Conservation (phyloP, 2,329 filamentous ascomycete species). For the Exophiala lecanii-corni region DNA sequence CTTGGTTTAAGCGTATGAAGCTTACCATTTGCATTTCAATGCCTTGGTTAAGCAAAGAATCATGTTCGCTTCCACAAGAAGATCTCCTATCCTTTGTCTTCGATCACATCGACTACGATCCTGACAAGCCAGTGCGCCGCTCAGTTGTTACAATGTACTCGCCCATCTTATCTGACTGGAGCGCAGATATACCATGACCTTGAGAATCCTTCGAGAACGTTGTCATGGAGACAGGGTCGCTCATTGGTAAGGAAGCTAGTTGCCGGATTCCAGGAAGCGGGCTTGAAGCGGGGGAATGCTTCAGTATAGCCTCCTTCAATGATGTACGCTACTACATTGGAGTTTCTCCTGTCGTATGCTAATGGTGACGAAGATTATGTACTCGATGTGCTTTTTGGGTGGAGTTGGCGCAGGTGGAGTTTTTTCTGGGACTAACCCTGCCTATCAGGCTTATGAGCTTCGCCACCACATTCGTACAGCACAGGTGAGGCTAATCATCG, state of each 20-base stretch:
- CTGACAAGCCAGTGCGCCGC: not conserved
- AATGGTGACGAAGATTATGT: conserved; percentile 27
- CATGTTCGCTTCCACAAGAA: not conserved
- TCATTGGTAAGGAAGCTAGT: conserved; percentile 44
- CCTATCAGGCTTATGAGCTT: conserved; percentile 45
- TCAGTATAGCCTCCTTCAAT: conserved; percentile 55
- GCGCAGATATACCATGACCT: conserved; percentile 41
- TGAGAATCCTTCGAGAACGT: conserved; percentile 37
- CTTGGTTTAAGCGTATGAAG: too few relatives aligned
- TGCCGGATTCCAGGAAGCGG: conserved; percentile 40
- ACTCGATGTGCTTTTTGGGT: conserved; percentile 34
- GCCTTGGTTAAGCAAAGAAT: conserved; percentile 5
- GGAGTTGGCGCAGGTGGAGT: conserved; percentile 45
- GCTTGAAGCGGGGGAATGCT: conserved; percentile 44
- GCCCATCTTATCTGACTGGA: too few relatives aligned
- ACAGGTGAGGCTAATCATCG: conserved; percentile 43
- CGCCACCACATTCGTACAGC: conserved; percentile 47
- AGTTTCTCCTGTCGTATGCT: not conserved
- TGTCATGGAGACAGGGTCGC: conserved; percentile 5
- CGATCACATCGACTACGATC: conserved; percentile 2
- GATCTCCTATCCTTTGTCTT: conserved; percentile 1
- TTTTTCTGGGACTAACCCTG: conserved; percentile 48
- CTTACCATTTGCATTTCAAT: too few relatives aligned
- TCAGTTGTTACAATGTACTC: too few relatives aligned
- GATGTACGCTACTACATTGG: conserved; percentile 24